phyloP scores from a whole-genome alignment of 257 asterid genomes.

The Knoxia roxburghii region DNA sequence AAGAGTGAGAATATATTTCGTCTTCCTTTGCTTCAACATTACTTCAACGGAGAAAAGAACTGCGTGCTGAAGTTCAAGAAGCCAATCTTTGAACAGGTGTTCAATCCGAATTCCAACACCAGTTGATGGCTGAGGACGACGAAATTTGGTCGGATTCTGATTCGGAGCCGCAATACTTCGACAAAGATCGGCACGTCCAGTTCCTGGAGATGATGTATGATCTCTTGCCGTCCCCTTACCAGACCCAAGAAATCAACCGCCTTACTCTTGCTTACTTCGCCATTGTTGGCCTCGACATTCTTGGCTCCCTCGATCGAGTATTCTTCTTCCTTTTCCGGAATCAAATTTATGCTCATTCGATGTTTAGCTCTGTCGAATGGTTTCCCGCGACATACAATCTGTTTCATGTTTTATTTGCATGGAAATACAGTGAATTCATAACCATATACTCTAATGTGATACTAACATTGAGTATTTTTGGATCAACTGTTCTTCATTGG shows the following conservation, averaged over 20 bases:
- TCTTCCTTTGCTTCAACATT: neutral
- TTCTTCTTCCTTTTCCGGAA: neutral
- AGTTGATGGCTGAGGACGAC: constrained; percentile 24
- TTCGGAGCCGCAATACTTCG: constrained; percentile 36
- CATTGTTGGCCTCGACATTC: constrained; percentile 71
- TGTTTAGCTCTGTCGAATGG: neutral
- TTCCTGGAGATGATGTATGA: constrained; percentile 73
- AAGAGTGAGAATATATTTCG: neutral
- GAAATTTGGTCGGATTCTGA: constrained; percentile 13
- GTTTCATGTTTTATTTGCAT: neutral
- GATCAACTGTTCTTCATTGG: neutral
- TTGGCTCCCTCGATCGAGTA: constrained; percentile 70
- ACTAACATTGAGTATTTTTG: too few relatives aligned
- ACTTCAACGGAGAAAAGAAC: neutral
- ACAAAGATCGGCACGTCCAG: constrained; percentile 62
- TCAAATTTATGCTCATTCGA: neutral
- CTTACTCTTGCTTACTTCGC: constrained; percentile 81
- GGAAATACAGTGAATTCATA: neutral
- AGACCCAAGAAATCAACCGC: constrained; percentile 82
- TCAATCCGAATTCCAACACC: neutral
- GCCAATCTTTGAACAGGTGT: neutral
- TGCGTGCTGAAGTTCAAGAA: neutral
- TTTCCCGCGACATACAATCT: neutral
- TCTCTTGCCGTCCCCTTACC: constrained; percentile 59
- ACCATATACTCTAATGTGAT: neutral